These are phyloP conservation scores for Pleurotus eryngii DNA, from an alignment of 768 basidiomycete species.

Conservation along the genomic window DNA sequence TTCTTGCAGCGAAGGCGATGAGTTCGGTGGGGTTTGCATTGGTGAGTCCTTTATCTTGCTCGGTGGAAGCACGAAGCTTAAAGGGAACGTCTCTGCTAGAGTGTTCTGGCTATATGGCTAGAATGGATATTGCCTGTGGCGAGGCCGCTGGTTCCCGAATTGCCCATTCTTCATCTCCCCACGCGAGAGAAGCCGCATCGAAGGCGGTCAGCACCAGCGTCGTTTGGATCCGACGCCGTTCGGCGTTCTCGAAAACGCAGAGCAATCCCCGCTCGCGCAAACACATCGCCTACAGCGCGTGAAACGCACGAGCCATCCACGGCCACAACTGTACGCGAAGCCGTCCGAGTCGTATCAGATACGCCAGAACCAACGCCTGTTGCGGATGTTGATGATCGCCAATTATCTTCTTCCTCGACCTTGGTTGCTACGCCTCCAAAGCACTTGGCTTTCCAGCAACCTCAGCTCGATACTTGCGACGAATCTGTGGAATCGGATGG, in stretches of 20 bases:
- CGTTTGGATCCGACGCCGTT: not conserved
- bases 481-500: constrained; percentile 7
- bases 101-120: constrained; percentile 41
- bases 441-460: constrained; percentile 1
- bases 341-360: not conserved
- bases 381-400: not conserved
- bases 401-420: not conserved
- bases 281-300: not conserved
- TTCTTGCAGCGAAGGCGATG: constrained; percentile 21
- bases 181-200: not conserved
- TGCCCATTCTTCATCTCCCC: not conserved
- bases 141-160: not conserved
- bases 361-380: not conserved
- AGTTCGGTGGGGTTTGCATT: constrained; percentile 32
- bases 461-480: constrained; percentile 2
- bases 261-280: not conserved
- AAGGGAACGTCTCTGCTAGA: constrained; percentile 22
- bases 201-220: constrained; percentile 2
- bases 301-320: not conserved
- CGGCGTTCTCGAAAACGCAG: not conserved
- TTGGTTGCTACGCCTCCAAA: not conserved
- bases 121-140: constrained; percentile 3
- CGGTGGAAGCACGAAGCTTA: too few species aligned
- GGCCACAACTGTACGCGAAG: too few species aligned
- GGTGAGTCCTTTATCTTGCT: constrained; percentile 22